Percentiles rank a stretch among this genome's conserved stretches.
phyloP scores from a whole-genome alignment of 1,139 yeast genomes.

The Blastobotrys capitulatus region DNA sequence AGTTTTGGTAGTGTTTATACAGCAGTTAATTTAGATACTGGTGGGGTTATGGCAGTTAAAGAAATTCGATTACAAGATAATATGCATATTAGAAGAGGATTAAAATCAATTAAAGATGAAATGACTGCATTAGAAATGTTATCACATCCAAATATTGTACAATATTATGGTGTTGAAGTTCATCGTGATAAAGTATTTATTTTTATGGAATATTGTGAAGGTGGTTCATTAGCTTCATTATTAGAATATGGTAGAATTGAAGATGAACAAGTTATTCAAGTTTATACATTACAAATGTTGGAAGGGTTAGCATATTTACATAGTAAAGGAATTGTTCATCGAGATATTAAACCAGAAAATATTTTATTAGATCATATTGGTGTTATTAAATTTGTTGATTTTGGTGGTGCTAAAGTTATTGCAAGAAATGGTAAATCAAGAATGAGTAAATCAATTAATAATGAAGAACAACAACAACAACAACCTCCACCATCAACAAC shows the following conservation, averaged over 20 bases:
- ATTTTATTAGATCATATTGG: slow-evolving; percentile 88
- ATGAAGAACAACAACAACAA: background rate
- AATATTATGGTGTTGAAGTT: slow-evolving; percentile 94
- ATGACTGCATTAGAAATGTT: slow-evolving; percentile 95
- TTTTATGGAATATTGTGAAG: slow-evolving; percentile 97
- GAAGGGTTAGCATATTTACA: slow-evolving; percentile 95
- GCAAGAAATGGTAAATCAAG: slow-evolving; percentile 53
- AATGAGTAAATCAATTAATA: background rate
- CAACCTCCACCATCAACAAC: slow-evolving; percentile 20
- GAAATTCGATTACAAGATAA: slow-evolving; percentile 89
- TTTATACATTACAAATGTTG: slow-evolving; percentile 84
- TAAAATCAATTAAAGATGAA: slow-evolving; percentile 88
- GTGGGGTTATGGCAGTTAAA: slow-evolving; percentile 95
- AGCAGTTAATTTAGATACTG: slow-evolving; percentile 88
- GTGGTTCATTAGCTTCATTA: slow-evolving; percentile 83
- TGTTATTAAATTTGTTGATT: slow-evolving; percentile 90
- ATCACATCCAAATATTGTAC: slow-evolving; percentile 93
- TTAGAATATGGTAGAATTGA: slow-evolving; percentile 89
- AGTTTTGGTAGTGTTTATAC: slow-evolving; percentile 93
- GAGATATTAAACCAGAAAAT: slow-evolving; percentile 96
- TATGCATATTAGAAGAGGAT: slow-evolving; percentile 76
- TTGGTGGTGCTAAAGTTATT: slow-evolving; percentile 95
- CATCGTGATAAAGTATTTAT: slow-evolving; percentile 93
- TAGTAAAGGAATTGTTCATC: slow-evolving; percentile 91
- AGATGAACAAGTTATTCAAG: slow-evolving; percentile 89